These are phyloP conservation scores for Lactarius hengduanensis DNA, from an alignment of 768 basidiomycete genomes.

Conservation along the genomic window DNA sequence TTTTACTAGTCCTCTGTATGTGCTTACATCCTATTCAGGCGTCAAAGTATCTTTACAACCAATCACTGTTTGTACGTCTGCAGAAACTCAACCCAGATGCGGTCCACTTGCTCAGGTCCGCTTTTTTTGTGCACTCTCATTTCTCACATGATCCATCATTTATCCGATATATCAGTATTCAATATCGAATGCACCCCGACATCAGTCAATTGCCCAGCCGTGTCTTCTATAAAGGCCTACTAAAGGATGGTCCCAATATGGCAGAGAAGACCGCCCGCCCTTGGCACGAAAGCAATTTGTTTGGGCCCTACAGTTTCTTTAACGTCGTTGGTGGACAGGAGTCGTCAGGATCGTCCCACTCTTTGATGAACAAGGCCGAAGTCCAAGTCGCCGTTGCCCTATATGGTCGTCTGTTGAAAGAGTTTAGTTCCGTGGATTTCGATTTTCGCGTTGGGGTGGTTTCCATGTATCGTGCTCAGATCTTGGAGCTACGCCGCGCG, in stretches of 20 bases:
- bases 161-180: slow-evolving; percentile 60
- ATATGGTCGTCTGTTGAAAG: slow-evolving; percentile 64
- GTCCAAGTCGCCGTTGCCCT: slow-evolving; percentile 72
- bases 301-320: slow-evolving; percentile 88
- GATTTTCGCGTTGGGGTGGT: slow-evolving; percentile 68
- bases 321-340: slow-evolving; percentile 74
- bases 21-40: slow-evolving; percentile 45
- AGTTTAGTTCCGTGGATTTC: slow-evolving; percentile 55
- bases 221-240: slow-evolving; percentile 77
- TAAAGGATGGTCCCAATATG: slow-evolving; percentile 91
- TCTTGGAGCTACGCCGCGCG: slow-evolving; percentile 63
- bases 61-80: slow-evolving; percentile 90
- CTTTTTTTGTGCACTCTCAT: background rate
- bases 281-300: slow-evolving; percentile 79
- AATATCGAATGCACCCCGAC: slow-evolving; percentile 99
- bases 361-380: slow-evolving; percentile 75
- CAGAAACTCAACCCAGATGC: slow-evolving; percentile 77
- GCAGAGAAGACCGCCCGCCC: slow-evolving; percentile 71
- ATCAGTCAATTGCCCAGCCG: slow-evolving; percentile 88
- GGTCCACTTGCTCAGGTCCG: slow-evolving; percentile 86
- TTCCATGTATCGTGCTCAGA: slow-evolving; percentile 93
- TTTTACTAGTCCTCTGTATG: slow-evolving; percentile 1
- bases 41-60: slow-evolving; percentile 72
- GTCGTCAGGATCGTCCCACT: slow-evolving; percentile 56
- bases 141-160: background rate